These are phyloP conservation scores for Annulohypoxylon moriforme DNA, from an alignment of 495 filamentous ascomycete species.

Conservation along the genomic window DNA sequence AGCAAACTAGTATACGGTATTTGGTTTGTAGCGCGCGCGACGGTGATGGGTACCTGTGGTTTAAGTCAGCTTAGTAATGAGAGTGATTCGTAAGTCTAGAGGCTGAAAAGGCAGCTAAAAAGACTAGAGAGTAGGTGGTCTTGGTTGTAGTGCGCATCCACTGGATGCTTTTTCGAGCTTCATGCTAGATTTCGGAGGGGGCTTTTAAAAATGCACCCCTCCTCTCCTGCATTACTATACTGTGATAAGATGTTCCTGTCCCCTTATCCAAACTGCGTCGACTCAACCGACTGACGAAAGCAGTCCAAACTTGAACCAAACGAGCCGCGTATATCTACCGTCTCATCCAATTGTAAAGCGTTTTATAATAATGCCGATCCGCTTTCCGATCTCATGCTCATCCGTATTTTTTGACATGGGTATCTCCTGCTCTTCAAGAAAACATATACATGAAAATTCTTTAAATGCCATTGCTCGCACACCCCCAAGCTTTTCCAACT, in stretches of 20 bases:
- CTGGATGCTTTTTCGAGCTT: conserved; percentile 33
- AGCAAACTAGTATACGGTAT: background rate
- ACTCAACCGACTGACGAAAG: background rate
- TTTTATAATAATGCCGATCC: background rate
- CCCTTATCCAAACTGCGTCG: background rate
- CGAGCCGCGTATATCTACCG: conserved; percentile 15
- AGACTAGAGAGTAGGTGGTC: conserved; percentile 4
- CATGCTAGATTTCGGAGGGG: conserved; percentile 40
- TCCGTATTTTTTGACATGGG: conserved; percentile 18
- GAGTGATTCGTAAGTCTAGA: conserved; percentile 4
- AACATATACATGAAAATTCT: conserved; percentile 28
- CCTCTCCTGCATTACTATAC: conserved; percentile 47
- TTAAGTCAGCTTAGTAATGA: conserved; percentile 22
- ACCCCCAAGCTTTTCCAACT: conserved; percentile 71
- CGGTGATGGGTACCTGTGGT: conserved; percentile 11
- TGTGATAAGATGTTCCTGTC: conserved; percentile 24
- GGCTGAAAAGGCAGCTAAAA: background rate
- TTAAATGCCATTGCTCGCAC: conserved; percentile 69
- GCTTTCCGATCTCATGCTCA: conserved; percentile 4
- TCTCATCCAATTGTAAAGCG: background rate
- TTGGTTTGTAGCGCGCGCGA: background rate
- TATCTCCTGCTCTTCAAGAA: conserved; percentile 35
- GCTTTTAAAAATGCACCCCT: conserved; percentile 23
- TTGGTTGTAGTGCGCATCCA: conserved; percentile 26
- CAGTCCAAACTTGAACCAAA: conserved; percentile 3